Percentiles rank a stretch among this genome's conserved stretches.
phyloP scores from a whole-genome alignment of 176 grass and related monocot species.

The Juncus inflexus region DNA sequence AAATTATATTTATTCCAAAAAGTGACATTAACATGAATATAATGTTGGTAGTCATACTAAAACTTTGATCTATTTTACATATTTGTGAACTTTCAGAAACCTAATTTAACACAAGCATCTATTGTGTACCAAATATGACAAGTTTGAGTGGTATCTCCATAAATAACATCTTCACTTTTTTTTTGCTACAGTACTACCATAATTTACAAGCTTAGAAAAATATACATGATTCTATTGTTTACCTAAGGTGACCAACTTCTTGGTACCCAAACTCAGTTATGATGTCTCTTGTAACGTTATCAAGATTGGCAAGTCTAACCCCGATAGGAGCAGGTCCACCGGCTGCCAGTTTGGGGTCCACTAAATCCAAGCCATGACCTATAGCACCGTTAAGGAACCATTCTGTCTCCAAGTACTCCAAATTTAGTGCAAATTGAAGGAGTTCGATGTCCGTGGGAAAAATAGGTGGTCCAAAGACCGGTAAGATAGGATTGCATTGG shows the following conservation, averaged over 20 bases:
- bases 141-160: too few species aligned
- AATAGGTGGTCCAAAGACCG: slow-evolving; percentile 27
- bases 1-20: too few species aligned
- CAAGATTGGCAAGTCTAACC: slow-evolving; percentile 37
- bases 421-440: slow-evolving; percentile 71
- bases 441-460: slow-evolving; percentile 59
- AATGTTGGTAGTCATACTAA: too few species aligned
- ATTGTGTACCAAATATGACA: too few species aligned
- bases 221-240: background rate
- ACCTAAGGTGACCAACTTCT: slow-evolving; percentile 67
- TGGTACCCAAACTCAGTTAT: slow-evolving; percentile 80
- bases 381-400: slow-evolving; percentile 70
- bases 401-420: slow-evolving; percentile 75
- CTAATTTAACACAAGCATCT: too few species aligned
- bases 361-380: slow-evolving; percentile 46
- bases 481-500: slow-evolving; percentile 32
- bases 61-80: too few species aligned
- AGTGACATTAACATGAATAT: too few species aligned
- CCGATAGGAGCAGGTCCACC: slow-evolving; percentile 45
- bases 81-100: too few species aligned
- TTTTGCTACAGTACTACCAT: background rate
- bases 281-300: slow-evolving; percentile 43
- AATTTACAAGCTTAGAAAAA: background rate
- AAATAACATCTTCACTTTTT: too few species aligned
- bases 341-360: slow-evolving; percentile 39